Percentiles rank a stretch among this genome's conserved stretches.
phyloP scores from a whole-genome alignment of 1,139 yeast genomes.

The Casaregolazyma lundiana region DNA sequence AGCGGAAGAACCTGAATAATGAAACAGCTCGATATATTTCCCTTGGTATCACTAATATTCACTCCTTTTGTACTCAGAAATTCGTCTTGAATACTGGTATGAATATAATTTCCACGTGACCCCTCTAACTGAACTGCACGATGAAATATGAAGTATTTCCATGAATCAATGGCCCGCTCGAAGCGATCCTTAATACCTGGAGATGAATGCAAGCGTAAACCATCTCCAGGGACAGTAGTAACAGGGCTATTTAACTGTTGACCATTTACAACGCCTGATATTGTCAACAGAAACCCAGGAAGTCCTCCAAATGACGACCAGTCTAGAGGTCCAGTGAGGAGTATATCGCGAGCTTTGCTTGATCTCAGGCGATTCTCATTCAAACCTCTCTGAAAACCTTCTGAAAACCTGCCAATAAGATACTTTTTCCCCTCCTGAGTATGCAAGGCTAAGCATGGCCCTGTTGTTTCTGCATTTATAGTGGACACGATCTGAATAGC shows the following conservation, averaged over 20 bases:
- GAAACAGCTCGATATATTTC: slow-evolving; percentile 44
- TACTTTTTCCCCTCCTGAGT: slow-evolving; percentile 52
- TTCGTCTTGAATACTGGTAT: slow-evolving; percentile 42
- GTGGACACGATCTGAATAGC: slow-evolving; percentile 23
- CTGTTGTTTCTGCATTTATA: slow-evolving; percentile 8
- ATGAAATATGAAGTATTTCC: slow-evolving; percentile 89
- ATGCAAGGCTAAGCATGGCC: slow-evolving; percentile 53
- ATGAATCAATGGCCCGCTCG: slow-evolving; percentile 60
- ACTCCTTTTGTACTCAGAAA: slow-evolving; percentile 52
- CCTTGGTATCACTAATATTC: slow-evolving; percentile 19
- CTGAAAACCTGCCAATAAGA: slow-evolving; percentile 76
- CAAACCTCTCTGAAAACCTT: slow-evolving; percentile 75
- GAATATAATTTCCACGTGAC: slow-evolving; percentile 34
- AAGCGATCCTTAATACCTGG: slow-evolving; percentile 30
- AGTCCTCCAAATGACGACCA: slow-evolving; percentile 84
- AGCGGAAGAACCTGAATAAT: slow-evolving; percentile 60
- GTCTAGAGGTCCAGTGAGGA: slow-evolving; percentile 65
- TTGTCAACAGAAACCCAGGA: slow-evolving; percentile 81
- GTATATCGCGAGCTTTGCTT: slow-evolving; percentile 54
- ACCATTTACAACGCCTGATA: slow-evolving; percentile 74
- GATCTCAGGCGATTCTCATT: slow-evolving; percentile 36
- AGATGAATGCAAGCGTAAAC: slow-evolving; percentile 4
- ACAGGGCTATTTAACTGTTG: slow-evolving; percentile 44
- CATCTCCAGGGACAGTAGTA: slow-evolving; percentile 7
- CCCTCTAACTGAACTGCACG: slow-evolving; percentile 58